Evolutionary conservation across 2,329 filamentous ascomycete species (phyloP).

Genomic region (Diaporthe sp.): DNA sequence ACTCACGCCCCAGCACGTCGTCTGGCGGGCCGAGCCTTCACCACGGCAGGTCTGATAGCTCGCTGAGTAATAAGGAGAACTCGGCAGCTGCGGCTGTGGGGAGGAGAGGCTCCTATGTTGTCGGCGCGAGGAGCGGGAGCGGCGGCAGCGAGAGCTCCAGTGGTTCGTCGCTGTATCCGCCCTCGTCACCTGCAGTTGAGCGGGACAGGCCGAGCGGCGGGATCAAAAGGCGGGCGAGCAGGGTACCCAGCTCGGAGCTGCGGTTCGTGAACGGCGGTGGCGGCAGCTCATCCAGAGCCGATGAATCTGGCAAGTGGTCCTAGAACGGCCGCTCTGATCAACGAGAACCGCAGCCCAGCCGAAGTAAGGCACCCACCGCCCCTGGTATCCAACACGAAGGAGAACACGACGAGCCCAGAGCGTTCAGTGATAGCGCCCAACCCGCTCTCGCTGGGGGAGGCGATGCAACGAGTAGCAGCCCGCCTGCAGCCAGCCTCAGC

Average conservation of each 20-base stretch:
- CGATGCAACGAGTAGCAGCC: neutral
- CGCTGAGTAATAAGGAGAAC: slow-evolving; percentile 42
- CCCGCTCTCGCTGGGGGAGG: neutral
- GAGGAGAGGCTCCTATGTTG: slow-evolving; percentile 29
- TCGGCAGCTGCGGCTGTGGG: neutral
- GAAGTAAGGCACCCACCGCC: neutral
- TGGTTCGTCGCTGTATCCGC: slow-evolving; percentile 25
- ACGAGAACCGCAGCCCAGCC: neutral
- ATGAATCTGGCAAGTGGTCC: slow-evolving; percentile 34
- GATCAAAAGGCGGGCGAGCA: slow-evolving; percentile 34
- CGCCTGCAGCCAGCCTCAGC: neutral
- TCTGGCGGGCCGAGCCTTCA: slow-evolving; percentile 37
- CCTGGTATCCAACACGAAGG: neutral
- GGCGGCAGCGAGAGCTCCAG: slow-evolving; percentile 30
- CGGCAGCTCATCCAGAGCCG: slow-evolving; percentile 21
- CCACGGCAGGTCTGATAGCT: slow-evolving; percentile 39
- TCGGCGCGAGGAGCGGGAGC: slow-evolving; percentile 25
- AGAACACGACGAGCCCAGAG: neutral
- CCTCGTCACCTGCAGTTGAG: slow-evolving; percentile 31
- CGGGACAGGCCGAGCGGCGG: slow-evolving; percentile 28
- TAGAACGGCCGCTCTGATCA: slow-evolving; percentile 28
- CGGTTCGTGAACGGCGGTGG: slow-evolving; percentile 22
- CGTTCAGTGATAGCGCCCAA: neutral
- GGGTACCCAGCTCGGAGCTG: slow-evolving; percentile 34
- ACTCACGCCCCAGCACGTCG: slow-evolving; percentile 40